These are phyloP conservation scores for Stylosanthes scabra DNA, from an alignment of 331 rosid genomes.

Conservation along the genomic window DNA sequence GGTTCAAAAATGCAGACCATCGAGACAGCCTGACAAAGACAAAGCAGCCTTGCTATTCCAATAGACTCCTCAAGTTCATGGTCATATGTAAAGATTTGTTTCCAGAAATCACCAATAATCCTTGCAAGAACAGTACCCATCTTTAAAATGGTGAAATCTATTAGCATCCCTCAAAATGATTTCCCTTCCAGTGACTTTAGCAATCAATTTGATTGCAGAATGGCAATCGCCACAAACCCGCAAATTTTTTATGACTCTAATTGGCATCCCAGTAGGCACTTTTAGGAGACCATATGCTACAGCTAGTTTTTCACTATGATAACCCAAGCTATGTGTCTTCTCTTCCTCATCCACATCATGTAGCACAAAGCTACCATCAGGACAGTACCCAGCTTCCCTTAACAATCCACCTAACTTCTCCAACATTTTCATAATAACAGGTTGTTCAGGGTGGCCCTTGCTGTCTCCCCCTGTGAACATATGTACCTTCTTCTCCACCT, in stretches of 20 bases:
- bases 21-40: background rate
- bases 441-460: slow-evolving; percentile 71
- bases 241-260: slow-evolving; percentile 83
- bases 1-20: slow-evolving; percentile 18
- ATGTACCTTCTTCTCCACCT: slow-evolving; percentile 76
- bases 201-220: slow-evolving; percentile 73
- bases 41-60: slow-evolving; percentile 16
- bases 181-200: slow-evolving; percentile 77
- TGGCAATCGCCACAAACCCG: slow-evolving; percentile 92
- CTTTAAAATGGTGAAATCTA: slow-evolving; percentile 83
- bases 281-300: slow-evolving; percentile 82
- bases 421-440: slow-evolving; percentile 59
- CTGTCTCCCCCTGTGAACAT: slow-evolving; percentile 79
- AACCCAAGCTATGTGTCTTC: slow-evolving; percentile 69
- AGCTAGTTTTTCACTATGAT: slow-evolving; percentile 85
- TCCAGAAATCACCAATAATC: slow-evolving; percentile 67
- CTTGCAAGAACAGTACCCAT: slow-evolving; percentile 71
- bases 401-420: slow-evolving; percentile 67
- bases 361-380: slow-evolving; percentile 71
- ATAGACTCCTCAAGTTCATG: slow-evolving; percentile 20
- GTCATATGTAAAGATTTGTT: slow-evolving; percentile 17
- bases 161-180: slow-evolving; percentile 83
- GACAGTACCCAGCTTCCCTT: slow-evolving; percentile 80
- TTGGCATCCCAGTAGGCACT: slow-evolving; percentile 66
- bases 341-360: slow-evolving; percentile 92